Evolutionary conservation across 1,284 basidiomycete genomes (phyloP), one percentile per base, ranked within the genome.

Genomic region (Pseudozyma sp.): DNA sequence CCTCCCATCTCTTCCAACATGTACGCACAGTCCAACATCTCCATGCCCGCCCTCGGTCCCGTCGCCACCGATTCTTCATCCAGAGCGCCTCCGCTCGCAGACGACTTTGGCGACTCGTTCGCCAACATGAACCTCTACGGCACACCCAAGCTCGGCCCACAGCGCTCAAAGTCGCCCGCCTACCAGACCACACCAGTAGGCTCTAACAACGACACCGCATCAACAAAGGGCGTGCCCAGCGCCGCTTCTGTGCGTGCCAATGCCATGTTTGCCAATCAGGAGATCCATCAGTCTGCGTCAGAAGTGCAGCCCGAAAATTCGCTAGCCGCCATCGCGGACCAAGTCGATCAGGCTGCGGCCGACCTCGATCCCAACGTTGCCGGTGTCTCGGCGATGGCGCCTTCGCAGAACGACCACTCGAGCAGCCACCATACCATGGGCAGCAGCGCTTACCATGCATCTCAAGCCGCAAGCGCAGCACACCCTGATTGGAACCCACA

Each of bases 11-110:
- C 63, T 6, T 54, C 50, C 52, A 39, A 44, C 52, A 77, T 80
- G 74, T 79, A 76, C 53, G 69, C 64, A 29, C 78, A 80, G 61
- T 71, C 75, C 50, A 80, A 80, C 71, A 72, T 75, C 51, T 80
- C 78, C 11, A 78, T 78, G 65, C 77, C 78, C n/a, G 66, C 71
- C 2, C 60, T 80, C 7, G 69, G 76, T 10, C 62, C 63, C 3
- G 10, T 30, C 16, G 50, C 40, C 11, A 17, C 59, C 14, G 63
- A 65, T 42, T 39, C 68, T 17, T 49, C 43, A 3, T 56, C 49
- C 3, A 49, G 59, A 24, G 77, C 68, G 1, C 77, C 78, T 16
- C 78, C 78, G 7, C 58, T 79, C 24, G 78, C 78, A 11, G 78
- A 80, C 42, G 78, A 80, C 24, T 42, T 79, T n/a, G 78, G 75